A percentile compares a stretch with the other conserved stretches of the same genome.
Conservation (phyloP, 2,329 filamentous ascomycete genomes). For the Pyrenochaeta sp. region DNA sequence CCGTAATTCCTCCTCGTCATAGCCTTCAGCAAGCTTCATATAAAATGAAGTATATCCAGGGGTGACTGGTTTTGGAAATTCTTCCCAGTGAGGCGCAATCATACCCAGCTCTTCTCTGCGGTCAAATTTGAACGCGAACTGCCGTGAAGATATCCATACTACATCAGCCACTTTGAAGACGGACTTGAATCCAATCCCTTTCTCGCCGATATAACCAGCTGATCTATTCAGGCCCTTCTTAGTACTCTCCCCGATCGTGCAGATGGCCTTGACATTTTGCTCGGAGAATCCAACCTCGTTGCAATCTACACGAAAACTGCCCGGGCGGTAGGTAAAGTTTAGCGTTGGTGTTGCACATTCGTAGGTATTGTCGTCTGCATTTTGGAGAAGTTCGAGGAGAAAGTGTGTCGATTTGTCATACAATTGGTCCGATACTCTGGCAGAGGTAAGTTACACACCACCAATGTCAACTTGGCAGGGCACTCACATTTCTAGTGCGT, state of each 20-base stretch:
- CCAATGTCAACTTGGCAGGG: background rate
- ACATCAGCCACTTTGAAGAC: constrained; percentile 44
- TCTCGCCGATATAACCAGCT: constrained; percentile 40
- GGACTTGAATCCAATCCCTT: constrained; percentile 48
- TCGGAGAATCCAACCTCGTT: constrained; percentile 52
- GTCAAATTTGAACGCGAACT: constrained; percentile 44
- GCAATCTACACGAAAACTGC: constrained; percentile 35
- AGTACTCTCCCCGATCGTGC: constrained; percentile 22
- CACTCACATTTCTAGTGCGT: background rate
- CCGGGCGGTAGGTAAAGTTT: background rate
- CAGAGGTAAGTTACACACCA: background rate
- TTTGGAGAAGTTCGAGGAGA: constrained; percentile 47
- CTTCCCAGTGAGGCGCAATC: constrained; percentile 2
- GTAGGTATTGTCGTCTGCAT: constrained; percentile 52
- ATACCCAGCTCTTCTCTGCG: constrained; percentile 3
- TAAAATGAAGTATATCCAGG: background rate
- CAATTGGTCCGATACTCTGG: constrained; percentile 7
- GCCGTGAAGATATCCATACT: constrained; percentile 48
- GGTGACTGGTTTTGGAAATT: background rate
- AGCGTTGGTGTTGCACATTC: background rate
- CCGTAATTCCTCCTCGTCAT: background rate
- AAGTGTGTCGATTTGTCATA: constrained; percentile 27
- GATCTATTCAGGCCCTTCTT: background rate
- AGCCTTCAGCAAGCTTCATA: background rate
- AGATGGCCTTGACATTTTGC: constrained; percentile 7